A percentile compares a stretch with the other conserved stretches of the same genome.
Evolutionary conservation across 1,284 basidiomycete genomes (phyloP).

Genomic region (Boletus semigastroideus): DNA sequence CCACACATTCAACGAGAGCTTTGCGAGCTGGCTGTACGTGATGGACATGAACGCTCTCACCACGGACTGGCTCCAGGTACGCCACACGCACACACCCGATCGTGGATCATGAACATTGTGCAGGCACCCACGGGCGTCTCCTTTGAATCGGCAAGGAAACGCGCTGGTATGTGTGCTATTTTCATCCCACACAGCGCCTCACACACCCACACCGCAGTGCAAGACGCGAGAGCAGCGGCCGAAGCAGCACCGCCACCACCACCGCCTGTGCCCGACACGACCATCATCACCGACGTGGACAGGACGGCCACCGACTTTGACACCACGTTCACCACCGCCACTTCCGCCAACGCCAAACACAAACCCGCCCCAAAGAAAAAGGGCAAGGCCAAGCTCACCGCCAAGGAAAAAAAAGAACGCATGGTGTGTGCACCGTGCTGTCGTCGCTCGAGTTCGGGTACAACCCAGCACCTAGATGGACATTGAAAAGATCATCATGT

Average conservation of each 20-base stretch:
- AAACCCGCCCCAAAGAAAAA: conserved; percentile 54
- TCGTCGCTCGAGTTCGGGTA: not conserved
- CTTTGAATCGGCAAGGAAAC: conserved; percentile 54
- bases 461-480: conserved; percentile 42
- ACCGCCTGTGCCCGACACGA: conserved; percentile 8
- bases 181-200: not conserved
- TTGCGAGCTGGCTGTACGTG: conserved; percentile 88
- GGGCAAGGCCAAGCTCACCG: conserved; percentile 64
- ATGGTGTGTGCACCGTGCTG: conserved; percentile 43
- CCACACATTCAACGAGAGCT: conserved; percentile 88
- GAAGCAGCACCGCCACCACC: conserved; percentile 22
- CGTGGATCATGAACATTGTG: not conserved
- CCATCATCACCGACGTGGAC: conserved; percentile 31
- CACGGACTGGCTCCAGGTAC: conserved; percentile 86
- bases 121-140: conserved; percentile 67
- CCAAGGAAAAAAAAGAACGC: conserved; percentile 83
- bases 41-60: conserved; percentile 95
- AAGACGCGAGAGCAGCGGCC: conserved; percentile 43
- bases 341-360: conserved; percentile 40
- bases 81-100: conserved; percentile 13
- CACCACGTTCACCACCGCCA: conserved; percentile 41
- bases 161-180: conserved; percentile 52
- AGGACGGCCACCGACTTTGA: conserved; percentile 40
- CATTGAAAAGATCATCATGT: conserved; percentile 74
- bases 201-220: conserved; percentile 36